Base-by-base conservation (phyloP, 352 stramenopile genomes). In the Phytophthora idaei region DNA sequence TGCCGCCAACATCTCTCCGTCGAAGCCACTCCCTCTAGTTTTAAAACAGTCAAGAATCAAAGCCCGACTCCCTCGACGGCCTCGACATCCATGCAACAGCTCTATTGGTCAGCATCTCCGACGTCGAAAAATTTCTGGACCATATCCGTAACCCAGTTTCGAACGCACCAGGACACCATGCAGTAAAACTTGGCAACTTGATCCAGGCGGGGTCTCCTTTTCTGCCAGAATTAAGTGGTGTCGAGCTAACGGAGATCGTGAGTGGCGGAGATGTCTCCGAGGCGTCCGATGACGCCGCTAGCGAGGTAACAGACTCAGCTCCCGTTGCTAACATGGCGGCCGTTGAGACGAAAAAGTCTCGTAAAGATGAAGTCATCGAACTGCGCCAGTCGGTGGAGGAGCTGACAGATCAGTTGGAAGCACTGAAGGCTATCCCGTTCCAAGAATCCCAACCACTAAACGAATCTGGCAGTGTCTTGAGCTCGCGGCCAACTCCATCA, bases 11-110 rank as follows among this genome's bases (percentile, higher is more conserved):
- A 21, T 31, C 47, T 29, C 39, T 58, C 0, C 45, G 15, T 32
- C 54, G 61, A 36, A 53, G 0, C 9, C 61, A 64, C 15, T 69
- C 62, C 4, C 46, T 69, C 31, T 34, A 67, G 12, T 56, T 52
- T 36, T 21, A 37, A n/a, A 17, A 62, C 15, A 37, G 21, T n/a
- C 31, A 5, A 42, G 29, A 56, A 5, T 4, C 9, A 2, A 6
- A 7, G 27, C 21, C 1, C 5, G 50, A 56, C 4, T 44, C 17
- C 17, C 17, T 21, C 17, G 17, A 21, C 17, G 17, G 17, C 17
- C 17, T 21, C 17, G 17, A 21, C 17, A 21, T 21, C 17, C 0
- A 21, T 21, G 17, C 17, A 21, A 21, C 17, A 21, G 17, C 17
- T 21, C 17, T 21, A 21, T 21, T 21, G 17, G 17, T 21, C 17